Evolutionary conservation across 148 eudicot genomes (phyloP), one percentile per base, ranked within the genome.

Genomic region (Silene latifolia): DNA sequence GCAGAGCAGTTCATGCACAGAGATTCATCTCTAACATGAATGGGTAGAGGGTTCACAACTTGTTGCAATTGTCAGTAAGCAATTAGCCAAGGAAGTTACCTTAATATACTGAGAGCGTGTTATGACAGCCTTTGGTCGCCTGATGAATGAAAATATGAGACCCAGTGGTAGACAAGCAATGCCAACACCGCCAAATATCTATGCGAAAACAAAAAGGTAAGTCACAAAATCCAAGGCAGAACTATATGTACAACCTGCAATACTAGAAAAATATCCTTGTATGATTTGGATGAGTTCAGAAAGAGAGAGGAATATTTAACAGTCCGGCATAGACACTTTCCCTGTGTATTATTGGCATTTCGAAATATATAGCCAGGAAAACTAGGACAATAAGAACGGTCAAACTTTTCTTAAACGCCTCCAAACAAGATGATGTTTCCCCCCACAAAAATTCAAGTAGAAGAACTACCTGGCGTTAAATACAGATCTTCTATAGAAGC

Each of bases 161-260:
- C 99, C 89, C 83, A 95, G 69, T 24, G 99, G 99, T 66, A 95
- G 89, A 84, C 97, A 92, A 72, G 97, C 96, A 82, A 95, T 95
- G 77, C 97, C 99, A 75, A 92, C 97, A 71, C 99, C 99, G 19
- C 97, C 99, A 86, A 95, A 92, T 73, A 95, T 89, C 99, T 95
- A 83, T 54, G 58, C 63, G 48, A 48, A 54, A 47, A 77, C 60
- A 58, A 63, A 24, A n/a, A 56, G 62, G 54, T 32, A 72, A 73
- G 67, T 75, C 60, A 70, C 19, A 60, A n/a, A n/a, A n/a, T n/a
- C n/a, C n/a, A 21, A 61, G 51, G 10, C 69, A 25, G 12, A 18
- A 63, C 17, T 61, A 67, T 46, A 74, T 19, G 76, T 60, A 54
- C 39, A 35, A 2, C 39, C 39, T 27, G 29, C 29, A 27, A 2